Conservation (phyloP, 2,329 filamentous ascomycete genomes). For the Diplodia scrobiculata region DNA sequence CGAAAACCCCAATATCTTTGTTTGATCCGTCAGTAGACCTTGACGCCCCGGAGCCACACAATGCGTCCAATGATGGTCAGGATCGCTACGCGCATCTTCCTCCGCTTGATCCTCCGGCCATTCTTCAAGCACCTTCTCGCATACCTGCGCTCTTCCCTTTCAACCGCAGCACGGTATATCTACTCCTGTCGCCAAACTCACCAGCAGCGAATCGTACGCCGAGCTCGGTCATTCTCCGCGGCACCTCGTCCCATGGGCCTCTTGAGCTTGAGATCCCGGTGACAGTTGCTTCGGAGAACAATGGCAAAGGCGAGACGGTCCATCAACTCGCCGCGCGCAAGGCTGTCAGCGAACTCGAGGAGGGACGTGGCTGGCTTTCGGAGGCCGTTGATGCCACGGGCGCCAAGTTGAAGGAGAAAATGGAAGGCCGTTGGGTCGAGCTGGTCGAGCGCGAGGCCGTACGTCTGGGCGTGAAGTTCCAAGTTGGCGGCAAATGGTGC, state of each 20-base stretch:
- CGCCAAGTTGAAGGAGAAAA: constrained; percentile 45
- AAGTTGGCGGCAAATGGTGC: constrained; percentile 69
- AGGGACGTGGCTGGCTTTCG: constrained; percentile 65
- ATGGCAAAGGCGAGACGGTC: constrained; percentile 57
- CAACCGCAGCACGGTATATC: constrained; percentile 65
- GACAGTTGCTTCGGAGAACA: constrained; percentile 41
- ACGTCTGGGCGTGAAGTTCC: constrained; percentile 64
- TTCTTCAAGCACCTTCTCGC: constrained; percentile 64
- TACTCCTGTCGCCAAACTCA: constrained; percentile 61
- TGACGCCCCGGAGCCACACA: constrained; percentile 42
- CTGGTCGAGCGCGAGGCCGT: constrained; percentile 68
- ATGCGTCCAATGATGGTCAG: constrained; percentile 35
- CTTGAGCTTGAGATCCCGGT: constrained; percentile 67
- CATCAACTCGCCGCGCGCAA: constrained; percentile 72
- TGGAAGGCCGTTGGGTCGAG: constrained; percentile 56
- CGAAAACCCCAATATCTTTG: constrained; percentile 58
- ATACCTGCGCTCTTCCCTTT: constrained; percentile 70
- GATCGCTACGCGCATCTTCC: constrained; percentile 58
- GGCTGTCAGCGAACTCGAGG: constrained; percentile 68
- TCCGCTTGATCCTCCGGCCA: constrained; percentile 54
- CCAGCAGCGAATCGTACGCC: constrained; percentile 47
- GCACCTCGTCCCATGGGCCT: constrained; percentile 59
- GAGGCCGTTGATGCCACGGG: constrained; percentile 46
- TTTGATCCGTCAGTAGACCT: constrained; percentile 58
- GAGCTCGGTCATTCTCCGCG: constrained; percentile 61